Conservation (phyloP, 2,329 filamentous ascomycete species). For the Verticillium nubilum region DNA sequence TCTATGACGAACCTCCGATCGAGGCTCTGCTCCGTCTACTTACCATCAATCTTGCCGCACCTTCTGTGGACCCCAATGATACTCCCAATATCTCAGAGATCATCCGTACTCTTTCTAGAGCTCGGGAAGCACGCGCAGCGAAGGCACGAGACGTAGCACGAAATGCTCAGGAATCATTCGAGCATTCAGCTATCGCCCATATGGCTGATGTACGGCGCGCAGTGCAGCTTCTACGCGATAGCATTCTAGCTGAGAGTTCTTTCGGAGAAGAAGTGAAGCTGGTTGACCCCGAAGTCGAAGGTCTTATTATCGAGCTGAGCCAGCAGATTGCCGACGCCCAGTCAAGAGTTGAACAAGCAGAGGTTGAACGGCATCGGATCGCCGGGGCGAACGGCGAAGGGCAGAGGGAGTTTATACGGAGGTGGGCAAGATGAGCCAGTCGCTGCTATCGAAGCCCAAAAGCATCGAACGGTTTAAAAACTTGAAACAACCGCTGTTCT, state of each 20-base stretch:
- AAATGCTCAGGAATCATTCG: slow-evolving; percentile 45
- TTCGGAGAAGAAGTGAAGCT: slow-evolving; percentile 40
- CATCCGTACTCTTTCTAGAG: slow-evolving; percentile 26
- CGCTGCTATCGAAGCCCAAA: no score
- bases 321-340: slow-evolving; percentile 37
- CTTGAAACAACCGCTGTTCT: no score
- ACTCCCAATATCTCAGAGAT: slow-evolving; percentile 17
- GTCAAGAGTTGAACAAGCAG: slow-evolving; percentile 30
- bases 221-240: slow-evolving; percentile 43
- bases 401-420: slow-evolving; percentile 41
- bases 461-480: no score
- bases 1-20: slow-evolving; percentile 31
- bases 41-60: slow-evolving; percentile 29
- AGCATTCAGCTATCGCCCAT: slow-evolving; percentile 32
- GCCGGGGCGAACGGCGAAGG: slow-evolving; percentile 29
- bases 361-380: slow-evolving; percentile 21
- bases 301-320: slow-evolving; percentile 38
- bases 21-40: slow-evolving; percentile 44
- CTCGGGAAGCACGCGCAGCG: slow-evolving; percentile 29
- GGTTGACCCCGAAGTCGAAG: slow-evolving; percentile 47
- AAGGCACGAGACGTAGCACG: slow-evolving; percentile 39
- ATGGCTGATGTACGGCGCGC: slow-evolving; percentile 43
- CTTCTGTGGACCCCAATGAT: slow-evolving; percentile 20
- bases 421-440: slow-evolving; percentile 27
- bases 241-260: slow-evolving; percentile 46